Base-by-base conservation (phyloP, 164 flowering plant genomes). In the Magnolia changhungtana region DNA sequence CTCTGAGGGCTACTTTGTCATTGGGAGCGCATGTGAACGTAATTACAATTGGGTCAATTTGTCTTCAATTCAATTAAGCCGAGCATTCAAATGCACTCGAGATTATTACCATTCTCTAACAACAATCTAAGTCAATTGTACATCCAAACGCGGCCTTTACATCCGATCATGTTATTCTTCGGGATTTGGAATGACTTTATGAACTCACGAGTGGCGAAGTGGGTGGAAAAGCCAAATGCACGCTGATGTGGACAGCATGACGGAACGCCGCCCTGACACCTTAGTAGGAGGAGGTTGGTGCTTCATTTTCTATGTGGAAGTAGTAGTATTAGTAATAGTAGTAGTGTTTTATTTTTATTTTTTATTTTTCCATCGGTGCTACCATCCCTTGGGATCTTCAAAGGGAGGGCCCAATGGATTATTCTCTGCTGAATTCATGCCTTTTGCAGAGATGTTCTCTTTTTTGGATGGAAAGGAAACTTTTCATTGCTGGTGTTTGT, bases 401-500 rank as follows among this genome's bases (percentile, higher is more conserved):
- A 24, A 27, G 29, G 29, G 20, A 65, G 37, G 29, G 24, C 13
- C 68, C 29, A 23, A 23, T 8, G 29, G 68, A 65, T 23, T 24
- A 21, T 65, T 65, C 68, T 13, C 68, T 7, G 37, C 29, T 27
- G 37, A 24, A 65, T 65, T 11, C 37, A 11, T 65, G 37, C 37
- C 29, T 65, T 21, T 65, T 65, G 68, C 68, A 67, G 50, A 14
- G 49, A 67, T 31, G 27, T 67, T 50, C 71, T 31, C 71, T 29
- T 67, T 67, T 67, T 37, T 29, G 50, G 18, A 67, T 67, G 45
- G 18, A 67, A 67, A 67, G 49, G 50, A 67, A 49, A 67, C 70
- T 67, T 67, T 67, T 67, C 61, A 55, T 55, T 9, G 70, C 70
- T 4, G 37, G 70, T 31, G 49, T 55, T 16, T 16, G 61, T 29